phyloP scores from a whole-genome alignment of 2,329 filamentous ascomycete genomes.

The Colletotrichum gloeosporioides region DNA sequence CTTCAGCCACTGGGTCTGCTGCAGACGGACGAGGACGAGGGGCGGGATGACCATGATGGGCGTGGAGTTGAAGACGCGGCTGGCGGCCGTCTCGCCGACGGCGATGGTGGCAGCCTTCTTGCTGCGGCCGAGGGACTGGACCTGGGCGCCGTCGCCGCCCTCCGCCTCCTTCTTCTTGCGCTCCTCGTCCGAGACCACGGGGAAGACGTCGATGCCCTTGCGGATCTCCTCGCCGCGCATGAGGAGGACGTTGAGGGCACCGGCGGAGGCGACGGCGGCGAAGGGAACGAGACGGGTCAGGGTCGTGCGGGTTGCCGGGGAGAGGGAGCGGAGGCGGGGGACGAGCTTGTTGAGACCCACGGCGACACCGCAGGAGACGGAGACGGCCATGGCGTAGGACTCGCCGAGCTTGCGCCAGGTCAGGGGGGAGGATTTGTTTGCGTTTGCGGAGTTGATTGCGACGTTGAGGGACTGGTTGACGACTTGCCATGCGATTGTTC shows the following conservation, averaged over 20 bases:
- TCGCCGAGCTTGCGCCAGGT: conserved; percentile 81
- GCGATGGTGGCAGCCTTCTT: conserved; percentile 87
- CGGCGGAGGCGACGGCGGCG: conserved; percentile 90
- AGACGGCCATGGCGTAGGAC: conserved; percentile 91
- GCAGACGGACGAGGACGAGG: conserved; percentile 81
- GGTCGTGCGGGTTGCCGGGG: conserved; percentile 76
- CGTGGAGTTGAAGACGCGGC: conserved; percentile 89
- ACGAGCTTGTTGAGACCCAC: conserved; percentile 91
- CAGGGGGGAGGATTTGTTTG: conserved; percentile 94
- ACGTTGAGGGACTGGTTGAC: conserved; percentile 98
- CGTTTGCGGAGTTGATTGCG: conserved; percentile 95
- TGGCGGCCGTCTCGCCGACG: conserved; percentile 90
- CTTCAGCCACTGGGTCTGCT: conserved; percentile 83
- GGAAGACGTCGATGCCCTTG: conserved; percentile 90
- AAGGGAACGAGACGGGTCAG: conserved; percentile 93
- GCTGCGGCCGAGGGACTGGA: conserved; percentile 78
- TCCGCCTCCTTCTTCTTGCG: conserved; percentile 59
- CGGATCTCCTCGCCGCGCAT: conserved; percentile 98
- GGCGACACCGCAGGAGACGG: conserved; percentile 91
- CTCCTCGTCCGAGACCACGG: conserved; percentile 75
- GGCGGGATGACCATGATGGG: conserved; percentile 98
- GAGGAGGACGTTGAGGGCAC: conserved; percentile 92
- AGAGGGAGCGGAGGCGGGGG: conserved; percentile 78
- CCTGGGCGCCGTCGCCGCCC: conserved; percentile 64
- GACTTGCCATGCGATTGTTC: conserved; percentile 93